Evolutionary conservation across 306 rosid species (phyloP), one percentile per base, ranked within the genome.

Genomic region (Dryas alaskensis): DNA sequence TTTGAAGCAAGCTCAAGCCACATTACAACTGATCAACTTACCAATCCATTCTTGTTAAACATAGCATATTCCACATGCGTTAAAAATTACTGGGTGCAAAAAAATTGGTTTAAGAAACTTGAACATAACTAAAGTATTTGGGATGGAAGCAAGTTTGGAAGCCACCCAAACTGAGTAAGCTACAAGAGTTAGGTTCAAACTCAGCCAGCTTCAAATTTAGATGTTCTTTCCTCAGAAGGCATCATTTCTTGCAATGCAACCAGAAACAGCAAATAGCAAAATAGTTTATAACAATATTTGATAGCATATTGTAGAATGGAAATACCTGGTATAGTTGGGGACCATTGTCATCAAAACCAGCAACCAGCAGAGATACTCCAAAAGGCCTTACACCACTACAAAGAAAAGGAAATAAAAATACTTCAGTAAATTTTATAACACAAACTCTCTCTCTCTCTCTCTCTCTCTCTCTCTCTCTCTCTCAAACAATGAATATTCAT

Each of bases 321-420:
- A 40, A 70, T 69, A 94, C 99, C 99, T 92, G 99, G 85, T 84
- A 94, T 43, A 94, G 63, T 78, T 94, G 99, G 43, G 99, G 90
- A 16, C 99, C 99, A 44, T 88, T 89, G 79, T 89, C 93, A 80
- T 92, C 97, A 74, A 86, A 94, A 63, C 99, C 95, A 66, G 99
- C 96, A 79, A 92, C 92, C 78, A 94, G 88, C 47, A 94, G 78
- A 17, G 99, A 92, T 73, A 94, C 97, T 76, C 99, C 99, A 76
- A 94, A 94, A 19, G 99, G 99, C 88, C 99, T 88, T 53, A 92
- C 99, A 84, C 97, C 99, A 83, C 99, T 94, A 58, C 76, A 60
- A 66, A 74, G 75, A 45, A 17, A 42, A 62, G 52, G 14, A 61
- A 48, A 6, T 44, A 42, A 60, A 78, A 80, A 58, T 43, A 73